These are phyloP conservation scores for Russula olivacea DNA, from an alignment of 768 basidiomycete genomes.

Conservation along the genomic window DNA sequence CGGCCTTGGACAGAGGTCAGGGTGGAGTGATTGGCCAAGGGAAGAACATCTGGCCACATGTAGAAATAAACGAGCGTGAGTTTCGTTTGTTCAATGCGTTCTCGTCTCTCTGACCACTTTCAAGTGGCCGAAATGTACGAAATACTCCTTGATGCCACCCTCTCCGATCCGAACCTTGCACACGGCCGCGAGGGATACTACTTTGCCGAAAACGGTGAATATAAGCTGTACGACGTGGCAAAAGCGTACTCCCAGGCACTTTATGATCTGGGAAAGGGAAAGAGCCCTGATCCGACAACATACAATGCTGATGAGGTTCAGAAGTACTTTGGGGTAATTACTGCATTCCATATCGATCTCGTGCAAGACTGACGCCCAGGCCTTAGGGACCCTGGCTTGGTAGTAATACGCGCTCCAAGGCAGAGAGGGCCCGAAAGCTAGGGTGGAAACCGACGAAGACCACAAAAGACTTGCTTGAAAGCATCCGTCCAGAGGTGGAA, in stretches of 20 bases:
- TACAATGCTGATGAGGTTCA: conserved; percentile 40
- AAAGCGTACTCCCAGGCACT: conserved; percentile 35
- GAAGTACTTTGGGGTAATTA: conserved; percentile 34
- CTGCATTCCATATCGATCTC: neutral
- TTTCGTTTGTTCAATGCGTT: neutral
- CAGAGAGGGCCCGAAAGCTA: conserved; percentile 38
- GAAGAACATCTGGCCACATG: conserved; percentile 52
- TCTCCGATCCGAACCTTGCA: conserved; percentile 25
- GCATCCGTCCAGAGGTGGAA: conserved; percentile 43
- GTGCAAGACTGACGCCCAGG: neutral
- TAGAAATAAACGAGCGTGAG: conserved; percentile 50
- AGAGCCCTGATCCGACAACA: conserved; percentile 38
- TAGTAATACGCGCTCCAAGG: conserved; percentile 41
- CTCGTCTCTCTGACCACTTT: neutral
- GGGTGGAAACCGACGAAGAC: conserved; percentile 50
- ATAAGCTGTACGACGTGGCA: conserved; percentile 33
- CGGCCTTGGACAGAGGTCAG: conserved; percentile 41
- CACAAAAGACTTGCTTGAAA: conserved; percentile 45
- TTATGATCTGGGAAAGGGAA: conserved; percentile 30
- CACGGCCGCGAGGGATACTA: conserved; percentile 36
- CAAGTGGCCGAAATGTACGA: conserved; percentile 43
- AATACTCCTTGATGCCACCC: conserved; percentile 38
- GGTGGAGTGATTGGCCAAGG: conserved; percentile 55
- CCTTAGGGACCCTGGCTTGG: conserved; percentile 23
- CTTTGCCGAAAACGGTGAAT: conserved; percentile 34